These are phyloP conservation scores for Komagataella pseudopastoris DNA, from an alignment of 805 yeast species.

Conservation along the genomic window DNA sequence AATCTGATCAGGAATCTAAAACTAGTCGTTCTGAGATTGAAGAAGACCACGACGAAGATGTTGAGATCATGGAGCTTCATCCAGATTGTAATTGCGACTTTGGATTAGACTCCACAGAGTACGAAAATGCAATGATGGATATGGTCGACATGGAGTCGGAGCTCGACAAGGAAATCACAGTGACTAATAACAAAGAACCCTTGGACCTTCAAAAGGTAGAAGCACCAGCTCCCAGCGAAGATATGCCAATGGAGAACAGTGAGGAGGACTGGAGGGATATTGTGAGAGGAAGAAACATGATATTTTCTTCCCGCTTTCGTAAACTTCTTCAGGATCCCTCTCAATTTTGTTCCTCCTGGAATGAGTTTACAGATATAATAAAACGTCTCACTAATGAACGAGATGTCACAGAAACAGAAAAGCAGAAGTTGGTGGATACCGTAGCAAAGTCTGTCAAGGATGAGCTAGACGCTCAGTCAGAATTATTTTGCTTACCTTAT, in stretches of 20 bases:
- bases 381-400: conserved; percentile 12
- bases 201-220: too few relatives aligned
- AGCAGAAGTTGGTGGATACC: conserved; percentile 29
- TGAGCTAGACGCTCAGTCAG: conserved; percentile 22
- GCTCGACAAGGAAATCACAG: neutral
- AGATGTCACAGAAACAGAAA: conserved; percentile 14
- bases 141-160: conserved; percentile 8
- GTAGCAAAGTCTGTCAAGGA: conserved; percentile 39
- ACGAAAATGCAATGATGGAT: conserved; percentile 8
- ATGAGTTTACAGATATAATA: conserved; percentile 14
- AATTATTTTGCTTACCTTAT: conserved; percentile 9
- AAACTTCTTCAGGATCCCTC: conserved; percentile 11
- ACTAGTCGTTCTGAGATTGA: conserved; percentile 8
- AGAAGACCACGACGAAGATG: conserved; percentile 12
- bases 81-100: conserved; percentile 25
- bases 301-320: conserved; percentile 15
- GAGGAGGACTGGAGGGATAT: conserved; percentile 57
- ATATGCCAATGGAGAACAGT: conserved; percentile 4
- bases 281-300: conserved; percentile 43
- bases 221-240: conserved; percentile 1
- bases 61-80: conserved; percentile 11
- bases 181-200: neutral
- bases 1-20: conserved; percentile 4
- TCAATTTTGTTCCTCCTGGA: conserved; percentile 5
- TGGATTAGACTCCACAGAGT: conserved; percentile 17